Conservation (phyloP, 768 basidiomycete genomes). For the Paxillus involutus region DNA sequence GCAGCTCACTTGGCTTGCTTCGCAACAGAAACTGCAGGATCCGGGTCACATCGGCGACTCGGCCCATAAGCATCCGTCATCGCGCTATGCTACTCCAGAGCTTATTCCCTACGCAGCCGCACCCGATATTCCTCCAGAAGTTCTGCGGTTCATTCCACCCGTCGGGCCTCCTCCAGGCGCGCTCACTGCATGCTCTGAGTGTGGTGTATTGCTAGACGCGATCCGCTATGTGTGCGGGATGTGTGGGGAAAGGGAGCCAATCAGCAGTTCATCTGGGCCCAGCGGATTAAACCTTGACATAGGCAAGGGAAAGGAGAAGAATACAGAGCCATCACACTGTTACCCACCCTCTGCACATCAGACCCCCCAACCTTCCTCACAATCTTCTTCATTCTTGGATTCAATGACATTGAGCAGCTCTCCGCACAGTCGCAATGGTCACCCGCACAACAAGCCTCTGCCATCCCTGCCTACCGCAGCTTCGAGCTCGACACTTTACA, state of each 20-base stretch:
- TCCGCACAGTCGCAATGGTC: constrained; percentile 13
- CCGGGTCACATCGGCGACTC: constrained; percentile 12
- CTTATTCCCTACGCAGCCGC: constrained; percentile 19
- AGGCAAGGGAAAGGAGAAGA: constrained; percentile 51
- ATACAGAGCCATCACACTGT: constrained; percentile 13
- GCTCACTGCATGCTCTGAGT: constrained; percentile 82
- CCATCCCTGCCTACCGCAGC: constrained; percentile 39
- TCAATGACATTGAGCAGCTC: constrained; percentile 13
- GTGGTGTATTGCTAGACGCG: constrained; percentile 70
- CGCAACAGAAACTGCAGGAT: constrained; percentile 43
- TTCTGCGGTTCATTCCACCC: constrained; percentile 50
- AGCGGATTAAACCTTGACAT: constrained; percentile 13
- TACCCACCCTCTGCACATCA: constrained; percentile 39
- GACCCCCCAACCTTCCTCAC: constrained; percentile 21
- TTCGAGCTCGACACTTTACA: constrained; percentile 17
- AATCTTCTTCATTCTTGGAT: constrained; percentile 18
- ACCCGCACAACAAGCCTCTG: constrained; percentile 40
- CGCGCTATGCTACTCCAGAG: constrained; percentile 15
- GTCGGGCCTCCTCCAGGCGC: constrained; percentile 53
- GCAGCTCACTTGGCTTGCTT: constrained; percentile 65
- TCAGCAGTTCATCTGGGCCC: constrained; percentile 11
- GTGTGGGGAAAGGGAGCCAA: constrained; percentile 76
- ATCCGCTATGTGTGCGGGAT: constrained; percentile 89
- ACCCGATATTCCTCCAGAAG: constrained; percentile 47
- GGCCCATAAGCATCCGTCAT: constrained; percentile 3